Evolutionary conservation across 75 land plant species (phyloP), one percentile per base, ranked within the genome.

Genomic region (Adiantum capillusveneris): DNA sequence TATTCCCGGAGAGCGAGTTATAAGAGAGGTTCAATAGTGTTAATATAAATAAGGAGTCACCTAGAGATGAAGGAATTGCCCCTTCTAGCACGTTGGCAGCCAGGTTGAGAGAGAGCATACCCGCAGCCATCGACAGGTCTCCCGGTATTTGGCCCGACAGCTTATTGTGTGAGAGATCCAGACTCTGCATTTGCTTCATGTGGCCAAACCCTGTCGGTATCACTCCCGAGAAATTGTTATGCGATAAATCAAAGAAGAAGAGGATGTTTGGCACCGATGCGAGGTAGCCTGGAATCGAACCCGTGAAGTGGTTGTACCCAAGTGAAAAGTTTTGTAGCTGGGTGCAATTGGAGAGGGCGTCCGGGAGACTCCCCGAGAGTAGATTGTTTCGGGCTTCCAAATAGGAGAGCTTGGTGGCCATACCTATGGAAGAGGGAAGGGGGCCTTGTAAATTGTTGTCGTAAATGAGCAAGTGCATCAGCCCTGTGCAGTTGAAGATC

Each of bases 401-500:
- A 7, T 24, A 20, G 11, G 19, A 16, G 18, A 65, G 55, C 20
- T 20, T 58, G 0, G 67, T 53, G 0, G 1, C 1, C 75, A 20
- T 17, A 6, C 79, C 77, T 11, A 84, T 70, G 37, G 76, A 64
- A 1, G 77, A 17, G 25, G 73, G 71, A 42, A 84, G 70, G 0
- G 39, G 48, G 0, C 86, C 83, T 6, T 46, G 63, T 29, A 84
- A 49, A 0, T 30, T 19, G 44, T 79, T 84, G 65, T 70, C 46
- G 22, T 72, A 69, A 29, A 79, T 34, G 21, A 78, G 79, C 57
- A 83, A 59, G 6, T 81, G 79, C 27, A 56, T 49, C 36, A 83
- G 58, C 42, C 53, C 17, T 14, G 75, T 68, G 80, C 80, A 77
- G 53, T 57, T 77, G 26, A 53, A 11, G 76, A 62, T 13, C 74